These are phyloP conservation scores for Anastatica hierochuntica DNA, from an alignment of 345 rosid genomes.

Conservation along the genomic window DNA sequence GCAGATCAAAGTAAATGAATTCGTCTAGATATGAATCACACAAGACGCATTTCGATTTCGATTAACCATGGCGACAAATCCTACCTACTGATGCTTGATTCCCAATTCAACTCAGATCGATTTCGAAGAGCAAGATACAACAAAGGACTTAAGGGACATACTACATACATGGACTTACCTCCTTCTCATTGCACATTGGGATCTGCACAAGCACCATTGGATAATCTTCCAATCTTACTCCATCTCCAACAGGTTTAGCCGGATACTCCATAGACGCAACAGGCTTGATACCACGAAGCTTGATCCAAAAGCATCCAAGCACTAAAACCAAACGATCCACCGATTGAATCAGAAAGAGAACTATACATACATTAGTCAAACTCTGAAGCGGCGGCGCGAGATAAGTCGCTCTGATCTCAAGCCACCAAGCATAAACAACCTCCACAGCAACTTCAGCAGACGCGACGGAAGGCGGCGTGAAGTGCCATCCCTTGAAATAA, in stretches of 20 bases:
- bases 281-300: slow-evolving; percentile 53
- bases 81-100: background rate
- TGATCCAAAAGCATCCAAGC: slow-evolving; percentile 74
- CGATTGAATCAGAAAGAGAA: slow-evolving; percentile 73
- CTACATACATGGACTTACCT: slow-evolving; percentile 81
- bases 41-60: background rate
- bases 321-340: slow-evolving; percentile 61
- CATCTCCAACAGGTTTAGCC: slow-evolving; percentile 18
- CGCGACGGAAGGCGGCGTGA: slow-evolving; percentile 62
- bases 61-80: background rate
- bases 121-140: background rate
- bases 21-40: too few relatives aligned
- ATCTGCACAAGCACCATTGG: slow-evolving; percentile 91
- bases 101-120: background rate
- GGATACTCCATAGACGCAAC: slow-evolving; percentile 36
- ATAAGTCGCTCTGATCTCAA: slow-evolving; percentile 57
- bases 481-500: slow-evolving; percentile 88
- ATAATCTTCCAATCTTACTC: slow-evolving; percentile 37
- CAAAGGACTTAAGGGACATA: slow-evolving; percentile 29
- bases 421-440: slow-evolving; percentile 54
- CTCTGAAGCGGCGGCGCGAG: slow-evolving; percentile 74
- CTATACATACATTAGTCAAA: slow-evolving; percentile 61
- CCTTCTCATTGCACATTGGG: slow-evolving; percentile 97
- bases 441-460: slow-evolving; percentile 51
- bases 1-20: background rate